A percentile compares a stretch with the other conserved stretches of the same genome.
phyloP scores from a whole-genome alignment of 2,329 filamentous ascomycete species.

The Diaporthe sp. region DNA sequence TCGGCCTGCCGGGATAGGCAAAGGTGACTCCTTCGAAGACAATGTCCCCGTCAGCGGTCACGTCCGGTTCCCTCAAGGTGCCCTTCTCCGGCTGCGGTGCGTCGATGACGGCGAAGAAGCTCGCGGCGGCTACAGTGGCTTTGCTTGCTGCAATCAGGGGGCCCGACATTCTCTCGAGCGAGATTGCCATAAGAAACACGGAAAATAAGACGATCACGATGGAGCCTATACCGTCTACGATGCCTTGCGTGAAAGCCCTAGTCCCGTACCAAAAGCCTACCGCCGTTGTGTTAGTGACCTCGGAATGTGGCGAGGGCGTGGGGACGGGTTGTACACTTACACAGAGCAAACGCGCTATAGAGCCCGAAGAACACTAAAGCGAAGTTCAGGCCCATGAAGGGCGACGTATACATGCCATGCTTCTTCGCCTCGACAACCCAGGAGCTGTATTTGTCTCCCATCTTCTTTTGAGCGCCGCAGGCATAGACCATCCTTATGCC shows the following conservation, averaged over 20 bases:
- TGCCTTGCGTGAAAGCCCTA: slow-evolving; percentile 62
- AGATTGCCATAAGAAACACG: slow-evolving; percentile 70
- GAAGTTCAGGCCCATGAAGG: slow-evolving; percentile 67
- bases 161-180: slow-evolving; percentile 69
- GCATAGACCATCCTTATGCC: slow-evolving; percentile 74
- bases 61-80: slow-evolving; percentile 62
- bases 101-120: slow-evolving; percentile 70
- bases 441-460: slow-evolving; percentile 65
- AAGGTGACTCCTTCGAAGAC: slow-evolving; percentile 77
- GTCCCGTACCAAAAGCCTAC: slow-evolving; percentile 76
- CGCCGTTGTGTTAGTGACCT: slow-evolving; percentile 46
- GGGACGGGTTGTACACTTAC: not conserved
- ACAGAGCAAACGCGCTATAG: slow-evolving; percentile 53
- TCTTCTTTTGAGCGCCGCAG: slow-evolving; percentile 71
- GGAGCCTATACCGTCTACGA: slow-evolving; percentile 64
- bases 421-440: slow-evolving; percentile 69
- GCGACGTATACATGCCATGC: slow-evolving; percentile 64
- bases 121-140: slow-evolving; percentile 69
- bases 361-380: slow-evolving; percentile 69
- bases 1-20: slow-evolving; percentile 77
- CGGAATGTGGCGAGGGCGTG: not conserved
- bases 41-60: slow-evolving; percentile 67
- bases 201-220: slow-evolving; percentile 72
- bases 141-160: slow-evolving; percentile 72
- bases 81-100: slow-evolving; percentile 57